A percentile compares a stretch with the other conserved stretches of the same genome.
These are phyloP conservation scores for Carex pumila DNA, from an alignment of 176 grass and related monocot species.

Conservation along the genomic window DNA sequence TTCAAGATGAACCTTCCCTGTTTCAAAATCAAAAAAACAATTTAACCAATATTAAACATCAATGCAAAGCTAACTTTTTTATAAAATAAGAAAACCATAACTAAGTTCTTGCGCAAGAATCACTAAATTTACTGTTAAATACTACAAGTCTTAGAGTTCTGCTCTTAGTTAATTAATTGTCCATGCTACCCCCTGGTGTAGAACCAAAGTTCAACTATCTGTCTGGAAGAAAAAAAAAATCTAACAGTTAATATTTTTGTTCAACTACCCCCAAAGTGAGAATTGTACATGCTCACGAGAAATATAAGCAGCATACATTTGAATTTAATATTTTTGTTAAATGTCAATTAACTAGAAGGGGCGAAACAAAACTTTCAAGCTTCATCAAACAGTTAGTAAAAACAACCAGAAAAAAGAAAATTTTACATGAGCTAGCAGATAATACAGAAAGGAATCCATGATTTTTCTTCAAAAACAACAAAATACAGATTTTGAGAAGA, in stretches of 20 bases:
- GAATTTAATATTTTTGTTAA: neutral
- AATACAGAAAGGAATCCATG: neutral
- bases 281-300: neutral
- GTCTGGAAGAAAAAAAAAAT: neutral
- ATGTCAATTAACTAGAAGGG: no score
- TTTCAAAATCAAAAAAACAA: neutral
- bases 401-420: no score
- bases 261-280: neutral
- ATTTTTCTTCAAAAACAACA: neutral
- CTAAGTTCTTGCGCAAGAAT: neutral
- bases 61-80: neutral
- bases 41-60: neutral
- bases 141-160: neutral
- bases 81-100: neutral
- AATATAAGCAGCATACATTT: neutral
- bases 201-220: neutral
- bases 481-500: neutral
- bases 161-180: neutral
- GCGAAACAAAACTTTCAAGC: no score
- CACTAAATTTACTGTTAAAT: neutral
- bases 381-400: no score
- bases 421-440: neutral
- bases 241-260: no score
- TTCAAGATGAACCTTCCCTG: constrained; percentile 6
- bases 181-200: neutral